Conservation (phyloP, 2,329 filamentous ascomycete genomes). For the Fusarium nematophilum region DNA sequence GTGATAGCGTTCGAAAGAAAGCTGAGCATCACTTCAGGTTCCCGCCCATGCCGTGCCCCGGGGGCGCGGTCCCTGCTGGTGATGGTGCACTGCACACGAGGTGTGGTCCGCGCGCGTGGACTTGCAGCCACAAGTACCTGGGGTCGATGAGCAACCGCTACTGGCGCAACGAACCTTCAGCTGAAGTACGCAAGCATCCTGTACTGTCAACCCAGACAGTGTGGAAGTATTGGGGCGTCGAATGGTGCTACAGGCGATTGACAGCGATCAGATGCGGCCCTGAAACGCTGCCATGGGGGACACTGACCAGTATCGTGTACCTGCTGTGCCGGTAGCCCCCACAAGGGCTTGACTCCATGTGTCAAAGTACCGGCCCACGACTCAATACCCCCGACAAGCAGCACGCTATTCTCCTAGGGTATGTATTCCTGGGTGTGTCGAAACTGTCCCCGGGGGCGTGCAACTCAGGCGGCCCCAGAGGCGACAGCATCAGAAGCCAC, state of each 20-base stretch:
- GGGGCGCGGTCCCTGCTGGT: constrained; percentile 15
- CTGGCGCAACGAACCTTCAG: constrained; percentile 14
- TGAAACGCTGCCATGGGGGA: constrained; percentile 16
- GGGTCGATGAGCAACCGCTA: constrained; percentile 20
- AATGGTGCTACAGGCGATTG: neutral
- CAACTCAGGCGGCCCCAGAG: constrained; percentile 5
- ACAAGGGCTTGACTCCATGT: constrained; percentile 34
- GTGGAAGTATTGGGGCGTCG: constrained; percentile 1
- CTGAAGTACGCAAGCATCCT: constrained; percentile 6
- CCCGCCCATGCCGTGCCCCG: constrained; percentile 10
- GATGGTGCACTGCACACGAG: constrained; percentile 12
- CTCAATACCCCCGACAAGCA: constrained; percentile 32
- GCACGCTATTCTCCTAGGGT: constrained; percentile 33
- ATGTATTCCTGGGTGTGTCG: constrained; percentile 31
- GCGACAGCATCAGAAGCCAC: constrained; percentile 26
- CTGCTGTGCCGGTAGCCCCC: constrained; percentile 29
- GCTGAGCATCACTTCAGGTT: constrained; percentile 5
- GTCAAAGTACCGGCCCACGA: constrained; percentile 33
- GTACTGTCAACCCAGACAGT: too few species aligned
- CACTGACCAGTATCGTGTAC: constrained; percentile 29
- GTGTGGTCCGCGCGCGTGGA: constrained; percentile 28
- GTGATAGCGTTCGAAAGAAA: neutral
- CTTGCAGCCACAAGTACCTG: constrained; percentile 29
- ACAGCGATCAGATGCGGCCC: constrained; percentile 12
- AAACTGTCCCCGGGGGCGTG: constrained; percentile 24